Conservation (phyloP, 1,139 yeast species). For the Hansenula lynferdii region DNA sequence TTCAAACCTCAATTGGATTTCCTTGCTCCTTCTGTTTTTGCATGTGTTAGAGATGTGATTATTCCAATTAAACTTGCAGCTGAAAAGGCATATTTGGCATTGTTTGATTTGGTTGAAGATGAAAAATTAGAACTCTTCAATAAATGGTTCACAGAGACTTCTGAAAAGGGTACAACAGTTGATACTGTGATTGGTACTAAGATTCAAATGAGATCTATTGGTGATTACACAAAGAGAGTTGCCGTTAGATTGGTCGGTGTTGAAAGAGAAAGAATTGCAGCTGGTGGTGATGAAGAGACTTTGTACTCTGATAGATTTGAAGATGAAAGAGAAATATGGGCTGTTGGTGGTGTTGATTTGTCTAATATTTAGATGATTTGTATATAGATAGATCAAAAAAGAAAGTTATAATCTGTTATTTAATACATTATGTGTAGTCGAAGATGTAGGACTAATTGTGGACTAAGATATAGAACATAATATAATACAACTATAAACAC, state of each 20-base stretch:
- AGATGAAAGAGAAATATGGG: constrained; percentile 86
- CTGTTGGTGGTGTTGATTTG: constrained; percentile 66
- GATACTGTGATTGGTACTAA: constrained; percentile 41
- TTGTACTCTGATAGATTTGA: constrained; percentile 82
- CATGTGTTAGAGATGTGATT: constrained; percentile 76
- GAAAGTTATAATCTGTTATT: background rate
- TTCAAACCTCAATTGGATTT: constrained; percentile 49
- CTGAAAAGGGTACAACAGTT: constrained; percentile 22
- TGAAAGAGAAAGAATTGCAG: constrained; percentile 80
- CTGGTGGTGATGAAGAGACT: constrained; percentile 88
- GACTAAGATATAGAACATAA: too few species aligned
- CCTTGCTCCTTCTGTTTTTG: constrained; percentile 70
- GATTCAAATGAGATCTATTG: constrained; percentile 67
- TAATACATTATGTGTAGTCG: too few species aligned
- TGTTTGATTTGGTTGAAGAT: constrained; percentile 71
- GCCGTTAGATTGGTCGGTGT: constrained; percentile 77
- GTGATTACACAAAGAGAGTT: constrained; percentile 87
- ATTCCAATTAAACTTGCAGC: constrained; percentile 94
- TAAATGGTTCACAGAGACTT: constrained; percentile 43
- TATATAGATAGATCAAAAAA: background rate
- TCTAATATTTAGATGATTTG: too few species aligned
- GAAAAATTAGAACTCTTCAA: constrained; percentile 51
- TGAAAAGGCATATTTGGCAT: constrained; percentile 79
- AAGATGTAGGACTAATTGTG: too few species aligned
- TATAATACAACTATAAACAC: too few species aligned